Percentiles rank a stretch among this genome's conserved stretches.
phyloP scores from a whole-genome alignment of 495 filamentous ascomycete species.

The Penicillium ochrochloron region DNA sequence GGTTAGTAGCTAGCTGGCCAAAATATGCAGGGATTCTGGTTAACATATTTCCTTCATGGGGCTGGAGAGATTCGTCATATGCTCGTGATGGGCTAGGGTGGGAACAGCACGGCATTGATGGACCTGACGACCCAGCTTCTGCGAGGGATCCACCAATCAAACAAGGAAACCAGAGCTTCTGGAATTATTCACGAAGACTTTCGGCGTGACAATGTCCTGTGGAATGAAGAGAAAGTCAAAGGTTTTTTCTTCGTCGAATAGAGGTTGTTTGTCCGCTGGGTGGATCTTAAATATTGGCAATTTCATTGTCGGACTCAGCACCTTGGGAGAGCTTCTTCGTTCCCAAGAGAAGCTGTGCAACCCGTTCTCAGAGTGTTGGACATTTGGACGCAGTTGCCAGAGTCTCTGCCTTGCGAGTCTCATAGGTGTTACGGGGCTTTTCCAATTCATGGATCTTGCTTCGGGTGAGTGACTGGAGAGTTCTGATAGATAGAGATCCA shows the following conservation, averaged over 20 bases:
- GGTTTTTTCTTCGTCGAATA: too few relatives aligned
- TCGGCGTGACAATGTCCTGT: constrained; percentile 35
- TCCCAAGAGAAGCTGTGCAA: constrained; percentile 20
- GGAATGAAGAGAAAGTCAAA: constrained; percentile 37
- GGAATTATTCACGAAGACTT: constrained; percentile 33
- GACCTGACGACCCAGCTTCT: constrained; percentile 19
- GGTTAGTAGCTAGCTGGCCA: too few relatives aligned
- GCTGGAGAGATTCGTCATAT: constrained; percentile 51
- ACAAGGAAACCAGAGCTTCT: constrained; percentile 25
- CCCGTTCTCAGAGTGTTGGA: constrained; percentile 10
- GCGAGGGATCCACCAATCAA: constrained; percentile 21
- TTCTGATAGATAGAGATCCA: constrained; percentile 41
- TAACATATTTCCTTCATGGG: constrained; percentile 43
- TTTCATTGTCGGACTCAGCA: constrained; percentile 10
- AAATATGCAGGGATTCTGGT: too few relatives aligned
- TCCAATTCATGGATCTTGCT: constrained; percentile 61
- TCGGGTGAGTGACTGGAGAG: constrained; percentile 60
- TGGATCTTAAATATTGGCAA: too few relatives aligned
- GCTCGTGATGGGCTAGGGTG: constrained; percentile 53
- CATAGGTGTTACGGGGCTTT: constrained; percentile 52
- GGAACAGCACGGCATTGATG: constrained; percentile 28
- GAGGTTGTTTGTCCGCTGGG: too few relatives aligned
- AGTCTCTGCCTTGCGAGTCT: constrained; percentile 40
- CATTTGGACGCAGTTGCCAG: constrained; percentile 14
- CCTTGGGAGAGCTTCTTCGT: constrained; percentile 21